These are phyloP conservation scores for Ceratocystis albifundus DNA, from an alignment of 2,329 filamentous ascomycete genomes.

Conservation along the genomic window DNA sequence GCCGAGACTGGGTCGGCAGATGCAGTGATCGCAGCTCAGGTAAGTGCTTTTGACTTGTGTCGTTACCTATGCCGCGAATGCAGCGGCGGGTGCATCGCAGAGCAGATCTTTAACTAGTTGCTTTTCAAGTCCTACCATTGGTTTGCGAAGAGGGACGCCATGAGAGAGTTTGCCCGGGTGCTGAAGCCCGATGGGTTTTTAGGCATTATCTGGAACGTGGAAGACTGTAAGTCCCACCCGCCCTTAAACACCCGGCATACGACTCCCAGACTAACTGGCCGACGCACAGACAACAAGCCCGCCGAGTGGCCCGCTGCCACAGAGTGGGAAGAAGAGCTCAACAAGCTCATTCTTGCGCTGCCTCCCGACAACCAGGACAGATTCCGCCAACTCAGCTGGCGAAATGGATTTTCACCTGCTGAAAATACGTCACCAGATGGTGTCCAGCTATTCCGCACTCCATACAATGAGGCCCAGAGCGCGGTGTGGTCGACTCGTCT, in stretches of 20 bases:
- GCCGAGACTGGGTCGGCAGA: slow-evolving; percentile 49
- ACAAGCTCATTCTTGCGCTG: slow-evolving; percentile 44
- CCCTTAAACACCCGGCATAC: not conserved
- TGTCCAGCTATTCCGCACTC: slow-evolving; percentile 45
- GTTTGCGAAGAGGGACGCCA: slow-evolving; percentile 38
- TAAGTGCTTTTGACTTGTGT: slow-evolving; percentile 31
- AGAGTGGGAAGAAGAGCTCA: slow-evolving; percentile 50
- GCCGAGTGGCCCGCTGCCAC: slow-evolving; percentile 43
- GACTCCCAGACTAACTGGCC: not conserved
- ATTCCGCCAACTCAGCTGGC: slow-evolving; percentile 55
- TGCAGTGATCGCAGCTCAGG: slow-evolving; percentile 56
- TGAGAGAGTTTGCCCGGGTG: slow-evolving; percentile 56
- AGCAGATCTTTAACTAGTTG: slow-evolving; percentile 18
- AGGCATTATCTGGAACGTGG: slow-evolving; percentile 62
- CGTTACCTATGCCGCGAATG: not conserved
- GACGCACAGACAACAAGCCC: slow-evolving; percentile 51
- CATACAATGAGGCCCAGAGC: slow-evolving; percentile 46
- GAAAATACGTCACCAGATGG: slow-evolving; percentile 29
- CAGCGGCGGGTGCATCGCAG: not conserved
- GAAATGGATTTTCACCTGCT: slow-evolving; percentile 51
- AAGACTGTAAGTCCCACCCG: slow-evolving; percentile 46
- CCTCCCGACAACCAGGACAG: slow-evolving; percentile 47
- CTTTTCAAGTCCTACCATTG: slow-evolving; percentile 43
- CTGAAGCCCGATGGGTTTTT: slow-evolving; percentile 49
- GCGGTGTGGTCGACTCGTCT: slow-evolving; percentile 49